Conservation (phyloP, 768 basidiomycete genomes). For the Gymnopilus dilepis region DNA sequence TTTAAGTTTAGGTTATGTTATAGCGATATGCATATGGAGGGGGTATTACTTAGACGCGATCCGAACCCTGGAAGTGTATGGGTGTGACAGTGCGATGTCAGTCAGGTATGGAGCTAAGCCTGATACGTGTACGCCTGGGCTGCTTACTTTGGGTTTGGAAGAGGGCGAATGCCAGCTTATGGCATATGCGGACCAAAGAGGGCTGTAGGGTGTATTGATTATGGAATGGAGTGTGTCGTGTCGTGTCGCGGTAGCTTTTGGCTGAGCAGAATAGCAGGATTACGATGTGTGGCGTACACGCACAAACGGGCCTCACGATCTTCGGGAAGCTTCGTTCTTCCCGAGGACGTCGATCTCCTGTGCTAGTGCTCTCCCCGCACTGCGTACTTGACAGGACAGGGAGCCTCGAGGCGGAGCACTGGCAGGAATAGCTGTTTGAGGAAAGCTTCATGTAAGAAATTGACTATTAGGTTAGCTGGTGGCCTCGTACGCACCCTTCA, state of each 20-base stretch:
- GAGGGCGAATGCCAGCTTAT: not conserved
- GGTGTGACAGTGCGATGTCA: not conserved
- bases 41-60: not conserved
- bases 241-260: not conserved
- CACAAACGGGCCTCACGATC: not conserved
- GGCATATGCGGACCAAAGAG: not conserved
- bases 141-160: not conserved
- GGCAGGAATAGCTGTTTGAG: not conserved
- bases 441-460: not conserved
- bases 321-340: too few relatives aligned
- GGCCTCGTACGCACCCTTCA: too few relatives aligned
- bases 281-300: slow-evolving; percentile 5
- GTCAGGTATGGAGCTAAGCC: slow-evolving; percentile 1
- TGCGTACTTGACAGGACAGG: not conserved
- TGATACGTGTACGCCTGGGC: not conserved
- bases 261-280: too few relatives aligned
- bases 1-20: too few relatives aligned
- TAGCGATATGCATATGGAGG: too few relatives aligned
- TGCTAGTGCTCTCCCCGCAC: not conserved
- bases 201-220: not conserved
- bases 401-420: not conserved
- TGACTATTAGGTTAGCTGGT: too few relatives aligned
- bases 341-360: not conserved
- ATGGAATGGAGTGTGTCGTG: not conserved
- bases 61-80: not conserved